phyloP scores from a whole-genome alignment of 2,329 filamentous ascomycete species.

The Fusarium sp. region DNA sequence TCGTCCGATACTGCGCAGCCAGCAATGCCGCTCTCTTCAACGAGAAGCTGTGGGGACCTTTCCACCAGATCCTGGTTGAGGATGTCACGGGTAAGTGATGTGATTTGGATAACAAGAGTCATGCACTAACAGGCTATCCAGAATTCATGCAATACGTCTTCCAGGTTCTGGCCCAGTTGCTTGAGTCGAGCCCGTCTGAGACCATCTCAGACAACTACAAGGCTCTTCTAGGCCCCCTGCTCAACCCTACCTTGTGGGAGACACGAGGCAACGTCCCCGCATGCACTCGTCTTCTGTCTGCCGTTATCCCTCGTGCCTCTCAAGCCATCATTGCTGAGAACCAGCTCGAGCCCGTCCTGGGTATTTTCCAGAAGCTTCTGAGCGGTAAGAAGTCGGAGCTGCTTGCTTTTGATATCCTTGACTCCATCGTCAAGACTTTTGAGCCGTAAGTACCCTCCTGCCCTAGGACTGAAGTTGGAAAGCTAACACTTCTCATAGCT shows the following conservation, averaged over 20 bases:
- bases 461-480: neutral
- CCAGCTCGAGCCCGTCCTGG: conserved; percentile 88
- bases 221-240: conserved; percentile 79
- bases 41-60: conserved; percentile 83
- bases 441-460: conserved; percentile 68
- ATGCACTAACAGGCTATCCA: conserved; percentile 52
- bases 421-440: conserved; percentile 80
- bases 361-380: conserved; percentile 94
- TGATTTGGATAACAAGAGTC: neutral
- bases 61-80: conserved; percentile 81
- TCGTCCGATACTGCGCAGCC: conserved; percentile 77
- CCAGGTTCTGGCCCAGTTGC: conserved; percentile 90
- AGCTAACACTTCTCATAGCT: conserved; percentile 55
- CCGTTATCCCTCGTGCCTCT: conserved; percentile 83
- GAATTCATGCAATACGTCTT: conserved; percentile 98
- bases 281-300: conserved; percentile 83
- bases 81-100: conserved; percentile 77
- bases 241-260: conserved; percentile 89
- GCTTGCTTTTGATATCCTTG: conserved; percentile 90
- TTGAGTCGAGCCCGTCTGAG: conserved; percentile 86
- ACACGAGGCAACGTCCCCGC: conserved; percentile 93
- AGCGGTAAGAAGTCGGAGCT: conserved; percentile 85
- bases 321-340: conserved; percentile 80
- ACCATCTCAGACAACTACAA: conserved; percentile 85
- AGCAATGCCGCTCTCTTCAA: conserved; percentile 80